phyloP scores from a whole-genome alignment of 2,329 filamentous ascomycete species.

The Xylariaceae sp. region DNA sequence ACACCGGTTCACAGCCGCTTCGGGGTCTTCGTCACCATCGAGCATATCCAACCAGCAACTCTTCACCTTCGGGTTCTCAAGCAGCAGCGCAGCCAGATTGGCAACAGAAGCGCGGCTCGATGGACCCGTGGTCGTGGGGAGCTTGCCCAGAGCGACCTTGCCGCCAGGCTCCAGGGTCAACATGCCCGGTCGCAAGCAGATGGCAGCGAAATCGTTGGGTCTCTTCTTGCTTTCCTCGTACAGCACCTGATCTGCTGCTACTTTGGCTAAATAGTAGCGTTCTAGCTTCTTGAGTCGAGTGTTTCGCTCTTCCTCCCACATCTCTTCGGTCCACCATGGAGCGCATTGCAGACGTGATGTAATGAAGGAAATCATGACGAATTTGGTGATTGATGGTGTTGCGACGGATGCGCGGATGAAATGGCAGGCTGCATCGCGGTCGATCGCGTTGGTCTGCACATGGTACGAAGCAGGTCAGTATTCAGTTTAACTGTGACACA shows the following conservation, averaged over 20 bases:
- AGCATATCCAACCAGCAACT: slow-evolving; percentile 55
- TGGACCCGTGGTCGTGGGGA: slow-evolving; percentile 34
- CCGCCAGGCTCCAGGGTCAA: slow-evolving; percentile 50
- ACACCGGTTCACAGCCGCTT: slow-evolving; percentile 46
- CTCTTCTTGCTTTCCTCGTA: slow-evolving; percentile 46
- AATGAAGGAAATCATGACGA: slow-evolving; percentile 63
- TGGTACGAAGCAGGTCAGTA: background rate
- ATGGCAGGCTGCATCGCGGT: slow-evolving; percentile 59
- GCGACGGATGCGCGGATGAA: slow-evolving; percentile 59
- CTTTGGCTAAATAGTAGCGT: slow-evolving; percentile 59
- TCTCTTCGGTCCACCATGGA: slow-evolving; percentile 52
- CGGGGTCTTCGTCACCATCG: slow-evolving; percentile 50
- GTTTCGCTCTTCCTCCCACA: slow-evolving; percentile 42
- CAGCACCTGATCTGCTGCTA: slow-evolving; percentile 57
- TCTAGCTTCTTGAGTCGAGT: slow-evolving; percentile 44
- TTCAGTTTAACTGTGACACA: no score
- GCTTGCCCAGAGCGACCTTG: slow-evolving; percentile 47
- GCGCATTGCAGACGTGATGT: slow-evolving; percentile 51
- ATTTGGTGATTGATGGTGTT: slow-evolving; percentile 54
- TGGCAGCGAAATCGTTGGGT: slow-evolving; percentile 41
- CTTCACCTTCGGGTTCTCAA: slow-evolving; percentile 47
- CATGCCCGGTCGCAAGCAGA: slow-evolving; percentile 52
- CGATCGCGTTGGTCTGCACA: slow-evolving; percentile 27
- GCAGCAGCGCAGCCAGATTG: slow-evolving; percentile 51
- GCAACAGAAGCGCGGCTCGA: slow-evolving; percentile 61